Evolutionary conservation across 2,329 filamentous ascomycete genomes (phyloP), one percentile per base, ranked within the genome.

Genomic region (Penicillium freii): DNA sequence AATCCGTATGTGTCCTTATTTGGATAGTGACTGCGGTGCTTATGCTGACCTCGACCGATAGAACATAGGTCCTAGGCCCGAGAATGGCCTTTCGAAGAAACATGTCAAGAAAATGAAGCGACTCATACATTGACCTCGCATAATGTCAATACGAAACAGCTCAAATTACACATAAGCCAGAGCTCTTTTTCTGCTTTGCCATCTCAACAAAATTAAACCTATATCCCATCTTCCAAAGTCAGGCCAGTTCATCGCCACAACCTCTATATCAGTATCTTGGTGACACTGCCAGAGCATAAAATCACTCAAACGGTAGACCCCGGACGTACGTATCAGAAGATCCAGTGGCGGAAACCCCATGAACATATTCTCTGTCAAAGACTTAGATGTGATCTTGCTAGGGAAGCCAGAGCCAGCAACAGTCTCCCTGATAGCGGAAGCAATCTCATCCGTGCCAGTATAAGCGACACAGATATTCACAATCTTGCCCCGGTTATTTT

Each of bases 281-380:
- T 45, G 50, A n/a, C 50, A 52, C 27, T 52, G 40, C 50, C 50
- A 52, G 4, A 52, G 50, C 50, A 52, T 52, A 10, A 45, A 52
- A 17, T 45, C 50, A 29, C 50, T 45, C 29, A 45, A 45, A 8
- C 39, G 29, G 11, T 38, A 44, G 3, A 45, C 50, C 6, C 50
- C 40, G 3, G 29, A 52, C 2, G 40, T 52, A 21, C 50, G 50
- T 45, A 45, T 38, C 17, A 52, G 23, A 29, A 51, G 21, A 13
- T 51, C 48, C 19, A 42, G 25, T 5, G 25, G 36, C 1, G 48
- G 48, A 23, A 51, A 21, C 9, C 31, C 48, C 13, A 42, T 42
- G 17, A 51, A 50, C 47, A 50, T 50, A 5, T 50, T 39, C 10
- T 50, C 47, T 5, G 47, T 40, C 47, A 50, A 15, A 19, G 48